A percentile compares a stretch with the other conserved stretches of the same genome.
Evolutionary conservation across 1,284 basidiomycete genomes (phyloP).

Genomic region (Cutaneotrichosporon cutaneum): DNA sequence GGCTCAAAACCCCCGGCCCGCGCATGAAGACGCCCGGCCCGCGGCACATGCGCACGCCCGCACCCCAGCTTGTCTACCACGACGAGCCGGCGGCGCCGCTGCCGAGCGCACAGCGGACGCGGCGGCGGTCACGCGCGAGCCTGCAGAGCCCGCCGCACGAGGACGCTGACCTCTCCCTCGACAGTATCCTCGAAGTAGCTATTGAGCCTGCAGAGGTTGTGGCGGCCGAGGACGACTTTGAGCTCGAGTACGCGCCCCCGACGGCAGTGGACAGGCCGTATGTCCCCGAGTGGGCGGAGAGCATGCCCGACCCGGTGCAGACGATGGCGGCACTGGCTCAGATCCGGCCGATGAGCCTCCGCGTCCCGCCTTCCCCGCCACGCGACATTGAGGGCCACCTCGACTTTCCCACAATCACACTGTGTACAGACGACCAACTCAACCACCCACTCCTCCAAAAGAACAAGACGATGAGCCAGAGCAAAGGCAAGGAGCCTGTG

Average conservation of each 20-base stretch:
- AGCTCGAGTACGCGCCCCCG: slow-evolving; percentile 23
- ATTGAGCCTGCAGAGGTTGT: slow-evolving; percentile 6
- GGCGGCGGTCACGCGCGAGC: slow-evolving; percentile 26
- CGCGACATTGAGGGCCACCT: slow-evolving; percentile 3
- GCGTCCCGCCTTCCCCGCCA: slow-evolving; percentile 1
- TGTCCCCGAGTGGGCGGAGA: slow-evolving; percentile 21
- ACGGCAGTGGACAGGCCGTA: slow-evolving; percentile 15
- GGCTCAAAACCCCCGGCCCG: slow-evolving; percentile 17
- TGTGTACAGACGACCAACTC: slow-evolving; percentile 17
- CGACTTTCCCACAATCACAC: slow-evolving; percentile 1
- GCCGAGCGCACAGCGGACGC: slow-evolving; percentile 39
- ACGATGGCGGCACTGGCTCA: slow-evolving; percentile 14
- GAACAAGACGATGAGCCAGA: neutral
- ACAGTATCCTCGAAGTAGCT: slow-evolving; percentile 35
- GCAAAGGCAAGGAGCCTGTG: neutral
- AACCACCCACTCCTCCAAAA: neutral
- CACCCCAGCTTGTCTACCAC: slow-evolving; percentile 10
- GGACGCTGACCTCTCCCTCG: slow-evolving; percentile 34
- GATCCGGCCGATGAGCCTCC: slow-evolving; percentile 15
- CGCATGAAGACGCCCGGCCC: slow-evolving; percentile 4
- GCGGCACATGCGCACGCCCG: slow-evolving; percentile 20
- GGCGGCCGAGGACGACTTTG: slow-evolving; percentile 13
- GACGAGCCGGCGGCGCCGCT: slow-evolving; percentile 36
- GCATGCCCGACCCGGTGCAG: slow-evolving; percentile 19
- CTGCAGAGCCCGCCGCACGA: slow-evolving; percentile 7